phyloP scores from a whole-genome alignment of 2,329 filamentous ascomycete species.

The Calonectria ilicicola region DNA sequence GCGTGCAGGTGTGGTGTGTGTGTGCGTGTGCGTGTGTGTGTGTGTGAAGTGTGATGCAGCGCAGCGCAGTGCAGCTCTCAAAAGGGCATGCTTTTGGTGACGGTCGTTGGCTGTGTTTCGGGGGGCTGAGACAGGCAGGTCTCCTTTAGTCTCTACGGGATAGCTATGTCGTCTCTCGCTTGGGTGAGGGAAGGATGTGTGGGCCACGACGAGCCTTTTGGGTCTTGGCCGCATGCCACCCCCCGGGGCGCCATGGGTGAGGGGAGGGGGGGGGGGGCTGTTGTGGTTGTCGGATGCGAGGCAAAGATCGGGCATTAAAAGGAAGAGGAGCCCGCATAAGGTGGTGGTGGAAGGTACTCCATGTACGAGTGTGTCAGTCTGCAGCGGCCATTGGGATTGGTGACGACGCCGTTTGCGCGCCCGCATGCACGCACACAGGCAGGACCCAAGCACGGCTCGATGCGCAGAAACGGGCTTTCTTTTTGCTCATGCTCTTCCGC shows the following conservation, averaged over 20 bases:
- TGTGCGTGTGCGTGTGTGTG: background rate
- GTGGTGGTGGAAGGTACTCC: background rate
- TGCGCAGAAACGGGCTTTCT: background rate
- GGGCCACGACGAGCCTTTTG: constrained; percentile 9
- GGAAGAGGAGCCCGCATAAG: background rate
- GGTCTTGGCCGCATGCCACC: constrained; percentile 8
- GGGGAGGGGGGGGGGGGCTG: background rate
- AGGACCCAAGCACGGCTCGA: background rate
- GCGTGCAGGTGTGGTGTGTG: no score
- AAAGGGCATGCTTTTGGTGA: constrained; percentile 35
- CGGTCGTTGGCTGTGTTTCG: constrained; percentile 48
- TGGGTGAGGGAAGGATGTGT: constrained; percentile 15
- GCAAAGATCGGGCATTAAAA: background rate
- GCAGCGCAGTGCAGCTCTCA: background rate
- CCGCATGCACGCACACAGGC: background rate
- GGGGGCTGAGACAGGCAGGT: constrained; percentile 46
- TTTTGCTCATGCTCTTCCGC: background rate
- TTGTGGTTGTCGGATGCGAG: background rate
- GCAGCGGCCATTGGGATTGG: constrained; percentile 8
- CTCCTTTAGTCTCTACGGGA: background rate
- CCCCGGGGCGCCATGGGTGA: constrained; percentile 1
- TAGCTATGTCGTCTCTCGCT: constrained; percentile 21
- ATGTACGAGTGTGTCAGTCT: background rate
- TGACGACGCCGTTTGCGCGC: background rate
- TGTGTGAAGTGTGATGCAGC: background rate